Percentiles rank a stretch among this genome's conserved stretches.
Evolutionary conservation across 2,329 filamentous ascomycete species (phyloP).

Genomic region (Diplocarpon rosae): DNA sequence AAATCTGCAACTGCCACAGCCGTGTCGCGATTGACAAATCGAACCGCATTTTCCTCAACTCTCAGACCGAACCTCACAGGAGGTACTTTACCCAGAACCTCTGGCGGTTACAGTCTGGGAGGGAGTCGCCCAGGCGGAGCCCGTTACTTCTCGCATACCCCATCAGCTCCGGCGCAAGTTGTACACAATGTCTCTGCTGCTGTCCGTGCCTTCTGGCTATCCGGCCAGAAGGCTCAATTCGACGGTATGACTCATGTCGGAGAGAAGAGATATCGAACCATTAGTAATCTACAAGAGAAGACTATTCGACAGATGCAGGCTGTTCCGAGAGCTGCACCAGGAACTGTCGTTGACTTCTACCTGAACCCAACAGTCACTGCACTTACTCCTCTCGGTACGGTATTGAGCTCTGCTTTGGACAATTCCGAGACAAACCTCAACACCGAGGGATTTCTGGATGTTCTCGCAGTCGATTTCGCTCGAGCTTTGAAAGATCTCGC

Average conservation of each 20-base stretch:
- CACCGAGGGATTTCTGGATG: slow-evolving; percentile 72
- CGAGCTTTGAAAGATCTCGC: slow-evolving; percentile 76
- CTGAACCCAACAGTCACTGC: slow-evolving; percentile 85
- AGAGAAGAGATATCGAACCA: slow-evolving; percentile 66
- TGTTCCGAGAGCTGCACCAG: slow-evolving; percentile 46
- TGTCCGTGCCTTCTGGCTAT: slow-evolving; percentile 84
- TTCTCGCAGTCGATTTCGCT: slow-evolving; percentile 79
- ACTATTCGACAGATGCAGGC: slow-evolving; percentile 55
- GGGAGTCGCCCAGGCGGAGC: slow-evolving; percentile 59
- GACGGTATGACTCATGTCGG: slow-evolving; percentile 66
- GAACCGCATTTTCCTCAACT: slow-evolving; percentile 77
- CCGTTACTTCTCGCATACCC: slow-evolving; percentile 83
- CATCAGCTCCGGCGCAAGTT: slow-evolving; percentile 77
- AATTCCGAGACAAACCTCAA: slow-evolving; percentile 54
- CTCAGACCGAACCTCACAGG: slow-evolving; percentile 88
- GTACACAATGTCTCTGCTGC: slow-evolving; percentile 92
- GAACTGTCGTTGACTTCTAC: slow-evolving; percentile 80
- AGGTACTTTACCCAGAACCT: slow-evolving; percentile 70
- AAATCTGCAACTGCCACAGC: slow-evolving; percentile 44
- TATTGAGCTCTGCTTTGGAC: slow-evolving; percentile 29
- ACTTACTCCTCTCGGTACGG: slow-evolving; percentile 57
- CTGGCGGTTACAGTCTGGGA: slow-evolving; percentile 77
- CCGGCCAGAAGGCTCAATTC: slow-evolving; percentile 78
- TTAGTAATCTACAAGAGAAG: slow-evolving; percentile 67
- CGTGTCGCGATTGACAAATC: slow-evolving; percentile 54